These are phyloP conservation scores for Phlebiopsis gigantea DNA, from an alignment of 768 basidiomycete genomes.

Conservation along the genomic window DNA sequence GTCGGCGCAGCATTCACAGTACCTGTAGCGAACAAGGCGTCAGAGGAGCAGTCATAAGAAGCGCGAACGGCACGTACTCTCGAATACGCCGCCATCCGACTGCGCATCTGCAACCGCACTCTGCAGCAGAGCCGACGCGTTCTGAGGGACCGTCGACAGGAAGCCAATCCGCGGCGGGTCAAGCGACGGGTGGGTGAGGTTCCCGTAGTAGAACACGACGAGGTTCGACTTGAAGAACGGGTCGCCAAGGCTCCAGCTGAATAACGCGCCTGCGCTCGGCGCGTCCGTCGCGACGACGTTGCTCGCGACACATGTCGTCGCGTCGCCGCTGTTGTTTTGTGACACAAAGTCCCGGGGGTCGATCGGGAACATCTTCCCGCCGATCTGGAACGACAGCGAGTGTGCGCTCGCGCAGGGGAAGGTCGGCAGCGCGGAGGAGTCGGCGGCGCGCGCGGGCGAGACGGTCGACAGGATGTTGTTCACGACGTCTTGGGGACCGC, in stretches of 20 bases:
- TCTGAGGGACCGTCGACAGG: constrained; percentile 58
- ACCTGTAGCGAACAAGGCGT: constrained; percentile 3
- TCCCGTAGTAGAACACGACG: constrained; percentile 74
- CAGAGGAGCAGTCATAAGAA: background rate
- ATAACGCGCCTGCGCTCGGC: constrained; percentile 52
- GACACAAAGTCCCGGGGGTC: constrained; percentile 69
- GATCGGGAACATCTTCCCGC: constrained; percentile 64
- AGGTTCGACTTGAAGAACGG: constrained; percentile 76
- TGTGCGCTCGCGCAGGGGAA: constrained; percentile 61
- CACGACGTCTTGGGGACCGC: constrained; percentile 67
- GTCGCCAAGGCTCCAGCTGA: constrained; percentile 74
- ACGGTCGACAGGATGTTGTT: constrained; percentile 37
- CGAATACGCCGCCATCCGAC: constrained; percentile 19
- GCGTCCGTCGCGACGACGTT: constrained; percentile 63
- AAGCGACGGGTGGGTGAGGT: constrained; percentile 59
- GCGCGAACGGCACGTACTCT: constrained; percentile 3
- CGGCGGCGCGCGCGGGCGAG: constrained; percentile 26
- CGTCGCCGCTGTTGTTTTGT: constrained; percentile 34
- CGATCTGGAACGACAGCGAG: constrained; percentile 61
- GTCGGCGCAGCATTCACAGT: constrained; percentile 10
- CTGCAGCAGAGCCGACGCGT: constrained; percentile 41
- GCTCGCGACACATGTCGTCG: constrained; percentile 40
- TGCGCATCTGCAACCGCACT: constrained; percentile 30
- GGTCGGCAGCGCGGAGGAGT: constrained; percentile 19
- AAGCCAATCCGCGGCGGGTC: constrained; percentile 71